These are phyloP conservation scores for Scheffersomyces spartinae DNA, from an alignment of 805 yeast genomes.

Conservation along the genomic window DNA sequence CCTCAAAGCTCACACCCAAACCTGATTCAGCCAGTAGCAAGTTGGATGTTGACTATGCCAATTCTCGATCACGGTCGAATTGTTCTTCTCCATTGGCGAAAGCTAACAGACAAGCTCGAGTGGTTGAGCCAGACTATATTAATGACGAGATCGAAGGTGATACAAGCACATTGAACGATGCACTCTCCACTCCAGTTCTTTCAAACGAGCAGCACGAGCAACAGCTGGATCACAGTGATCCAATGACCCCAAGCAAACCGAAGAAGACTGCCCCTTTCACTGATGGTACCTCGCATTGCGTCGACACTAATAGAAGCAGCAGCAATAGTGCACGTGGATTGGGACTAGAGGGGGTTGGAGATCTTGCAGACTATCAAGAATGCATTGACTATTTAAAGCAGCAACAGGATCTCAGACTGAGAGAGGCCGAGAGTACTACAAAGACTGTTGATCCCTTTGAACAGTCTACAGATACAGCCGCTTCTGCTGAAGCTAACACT, in stretches of 20 bases:
- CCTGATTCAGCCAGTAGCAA: too few relatives aligned
- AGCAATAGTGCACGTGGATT: too few relatives aligned
- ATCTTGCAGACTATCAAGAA: conserved; percentile 1
- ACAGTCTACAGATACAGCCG: too few relatives aligned
- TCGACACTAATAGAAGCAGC: too few relatives aligned
- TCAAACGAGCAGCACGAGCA: too few relatives aligned
- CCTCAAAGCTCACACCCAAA: too few relatives aligned
- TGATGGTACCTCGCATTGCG: conserved; percentile 15
- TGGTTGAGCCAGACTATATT: conserved; percentile 30
- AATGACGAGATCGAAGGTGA: conserved; percentile 9
- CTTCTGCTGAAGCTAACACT: too few relatives aligned
- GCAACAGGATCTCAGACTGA: too few relatives aligned
- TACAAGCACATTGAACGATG: conserved; percentile 2
- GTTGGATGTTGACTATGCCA: conserved; percentile 10
- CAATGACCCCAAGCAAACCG: conserved; percentile 9
- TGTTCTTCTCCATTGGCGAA: conserved; percentile 30
- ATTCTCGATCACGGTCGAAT: conserved; percentile 12
- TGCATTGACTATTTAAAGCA: conserved; percentile 1
- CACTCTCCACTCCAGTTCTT: too few relatives aligned
- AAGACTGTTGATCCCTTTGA: conserved; percentile 1
- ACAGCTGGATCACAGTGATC: too few relatives aligned
- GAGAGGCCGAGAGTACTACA: too few relatives aligned
- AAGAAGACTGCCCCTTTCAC: conserved; percentile 5
- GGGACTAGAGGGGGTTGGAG: conserved; percentile 26
- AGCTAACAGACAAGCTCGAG: conserved; percentile 33